Base-by-base conservation (phyloP, 1,139 yeast genomes). In the Debaryomyces robertsiae region DNA sequence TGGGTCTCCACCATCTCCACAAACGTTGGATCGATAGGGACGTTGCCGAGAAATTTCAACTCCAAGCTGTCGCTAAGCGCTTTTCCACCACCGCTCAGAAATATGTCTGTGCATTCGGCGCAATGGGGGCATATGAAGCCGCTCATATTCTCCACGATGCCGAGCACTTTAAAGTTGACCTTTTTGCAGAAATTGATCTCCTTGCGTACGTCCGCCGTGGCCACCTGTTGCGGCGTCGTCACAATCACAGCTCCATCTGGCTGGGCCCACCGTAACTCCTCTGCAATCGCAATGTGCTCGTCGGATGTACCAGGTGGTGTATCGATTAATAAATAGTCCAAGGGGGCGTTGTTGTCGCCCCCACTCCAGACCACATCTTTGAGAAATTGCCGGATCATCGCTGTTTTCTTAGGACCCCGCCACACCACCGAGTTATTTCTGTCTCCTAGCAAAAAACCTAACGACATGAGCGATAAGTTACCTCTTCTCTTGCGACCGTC, bases 291-390 rank as follows among this genome's bases (percentile, higher is more conserved):
- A 32, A 94, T 93, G 62, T 94, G 99, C 61, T 94, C 99, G 61
- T 94, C 99, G 0, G 96, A 85, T 0, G 99, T 93, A 0, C 99
- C 99, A 0, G 99, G 99, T 0, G 99, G 99, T 0, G 99, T 93
- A 57, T 94, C 99, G 6, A 94, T 91, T 32, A 94, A 67, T 42
- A 94, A 65, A 57, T 88, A 94, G 60, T 91, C 97, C 36, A 84
- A 60, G 2, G 70, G 68, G 5, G 52, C 54, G 35, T 70, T 57
- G 14, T 27, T 29, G 13, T 75, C 76, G 0, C 90, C 96, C 3
- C 62, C 63, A 34, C 51, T 53, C 98, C 98, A 94, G 14, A 80
- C 79, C 1, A 93, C 96, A 59, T 93, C 98, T 46, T 81, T 80
- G 33, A 94, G 70, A 57, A 94, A 91, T 62, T 94, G 99, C 43